Conservation (phyloP, 2,329 filamentous ascomycete genomes). For the Pyricularia sp. region DNA sequence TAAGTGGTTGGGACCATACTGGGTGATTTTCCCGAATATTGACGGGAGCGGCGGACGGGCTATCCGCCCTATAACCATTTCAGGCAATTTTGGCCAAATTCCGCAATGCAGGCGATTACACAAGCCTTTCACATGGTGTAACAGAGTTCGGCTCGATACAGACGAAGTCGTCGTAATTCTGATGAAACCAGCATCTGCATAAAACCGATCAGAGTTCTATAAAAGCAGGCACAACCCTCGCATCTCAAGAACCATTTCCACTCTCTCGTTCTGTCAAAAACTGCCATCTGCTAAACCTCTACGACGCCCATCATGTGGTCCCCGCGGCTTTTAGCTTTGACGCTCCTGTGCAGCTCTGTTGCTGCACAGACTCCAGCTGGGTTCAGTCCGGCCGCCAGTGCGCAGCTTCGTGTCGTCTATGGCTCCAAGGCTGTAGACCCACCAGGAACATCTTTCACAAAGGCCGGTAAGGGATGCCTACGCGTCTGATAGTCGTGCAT, state of each 20-base stretch:
- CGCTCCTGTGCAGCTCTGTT: slow-evolving; percentile 4
- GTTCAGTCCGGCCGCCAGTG: slow-evolving; percentile 10
- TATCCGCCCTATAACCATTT: neutral
- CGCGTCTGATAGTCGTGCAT: neutral
- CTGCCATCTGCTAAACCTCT: no score
- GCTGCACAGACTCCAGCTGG: slow-evolving; percentile 13
- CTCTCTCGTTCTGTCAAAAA: neutral
- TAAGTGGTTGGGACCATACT: neutral
- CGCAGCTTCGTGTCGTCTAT: slow-evolving; percentile 12
- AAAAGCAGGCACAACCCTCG: neutral
- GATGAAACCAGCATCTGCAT: neutral
- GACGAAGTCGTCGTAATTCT: neutral
- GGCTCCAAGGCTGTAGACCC: slow-evolving; percentile 12
- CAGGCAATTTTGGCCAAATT: neutral
- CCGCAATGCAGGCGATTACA: neutral
- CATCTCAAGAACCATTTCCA: neutral
- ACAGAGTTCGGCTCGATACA: neutral
- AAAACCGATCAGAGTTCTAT: neutral
- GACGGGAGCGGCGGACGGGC: neutral
- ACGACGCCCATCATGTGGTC: neutral
- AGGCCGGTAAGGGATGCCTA: slow-evolving; percentile 8
- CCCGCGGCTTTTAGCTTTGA: slow-evolving; percentile 3
- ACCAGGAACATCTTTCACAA: slow-evolving; percentile 12
- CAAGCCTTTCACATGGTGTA: neutral
- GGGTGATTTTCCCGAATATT: neutral